Evolutionary conservation across 495 filamentous ascomycete species (phyloP).

Genomic region (Aspergillus mulundensis): DNA sequence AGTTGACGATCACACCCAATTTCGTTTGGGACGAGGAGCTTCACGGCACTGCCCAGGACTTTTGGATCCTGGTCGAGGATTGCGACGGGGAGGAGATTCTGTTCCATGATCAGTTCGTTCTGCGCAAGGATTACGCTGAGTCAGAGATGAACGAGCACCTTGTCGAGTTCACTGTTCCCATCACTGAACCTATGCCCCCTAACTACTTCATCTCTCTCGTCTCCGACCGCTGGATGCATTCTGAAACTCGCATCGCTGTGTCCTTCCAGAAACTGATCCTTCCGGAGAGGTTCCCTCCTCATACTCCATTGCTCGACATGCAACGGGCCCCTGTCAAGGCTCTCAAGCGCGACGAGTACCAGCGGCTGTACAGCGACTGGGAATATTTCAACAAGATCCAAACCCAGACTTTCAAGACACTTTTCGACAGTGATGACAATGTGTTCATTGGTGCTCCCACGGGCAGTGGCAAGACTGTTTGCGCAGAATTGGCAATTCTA

Average conservation of each 20-base stretch:
- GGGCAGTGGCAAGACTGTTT: conserved; percentile 94
- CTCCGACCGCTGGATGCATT: conserved; percentile 97
- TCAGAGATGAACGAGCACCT: conserved; percentile 85
- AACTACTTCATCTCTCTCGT: conserved; percentile 96
- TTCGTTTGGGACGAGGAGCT: conserved; percentile 94
- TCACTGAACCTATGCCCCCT: conserved; percentile 95
- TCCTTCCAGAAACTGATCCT: conserved; percentile 93
- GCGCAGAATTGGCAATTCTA: conserved; percentile 88
- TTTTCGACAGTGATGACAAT: conserved; percentile 87
- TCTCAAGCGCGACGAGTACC: conserved; percentile 80
- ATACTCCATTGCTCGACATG: conserved; percentile 84
- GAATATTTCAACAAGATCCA: conserved; percentile 95
- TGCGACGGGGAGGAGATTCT: conserved; percentile 96
- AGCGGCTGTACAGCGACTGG: conserved; percentile 78
- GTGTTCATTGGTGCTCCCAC: conserved; percentile 87
- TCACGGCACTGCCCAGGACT: conserved; percentile 83
- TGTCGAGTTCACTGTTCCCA: conserved; percentile 95
- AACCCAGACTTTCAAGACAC: conserved; percentile 91
- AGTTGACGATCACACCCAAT: conserved; percentile 88
- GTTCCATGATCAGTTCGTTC: conserved; percentile 91
- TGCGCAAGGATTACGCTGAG: conserved; percentile 79
- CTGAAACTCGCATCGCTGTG: conserved; percentile 87
- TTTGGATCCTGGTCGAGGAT: conserved; percentile 96
- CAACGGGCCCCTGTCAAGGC: conserved; percentile 86
- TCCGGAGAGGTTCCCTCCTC: conserved; percentile 91